Evolutionary conservation across 768 basidiomycete genomes (phyloP).

Genomic region (Amanita thiersii): DNA sequence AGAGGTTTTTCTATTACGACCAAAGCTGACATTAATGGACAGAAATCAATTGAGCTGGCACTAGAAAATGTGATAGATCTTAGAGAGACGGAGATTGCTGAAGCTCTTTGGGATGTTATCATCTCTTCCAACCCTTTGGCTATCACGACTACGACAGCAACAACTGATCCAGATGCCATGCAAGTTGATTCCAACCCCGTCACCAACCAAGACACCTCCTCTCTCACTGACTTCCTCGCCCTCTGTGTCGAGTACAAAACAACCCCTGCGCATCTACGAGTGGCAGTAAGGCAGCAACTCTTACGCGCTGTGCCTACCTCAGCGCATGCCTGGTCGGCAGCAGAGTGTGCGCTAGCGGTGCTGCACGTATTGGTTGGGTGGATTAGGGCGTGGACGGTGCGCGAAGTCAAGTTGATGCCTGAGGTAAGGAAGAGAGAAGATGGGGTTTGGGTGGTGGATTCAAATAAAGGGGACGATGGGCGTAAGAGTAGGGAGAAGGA

Average conservation of each 20-base stretch:
- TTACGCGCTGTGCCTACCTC: background rate
- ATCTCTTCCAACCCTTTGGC: conserved; percentile 23
- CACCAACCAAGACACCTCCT: conserved; percentile 12
- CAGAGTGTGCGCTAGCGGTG: background rate
- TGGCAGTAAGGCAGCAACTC: conserved; percentile 34
- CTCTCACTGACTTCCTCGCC: conserved; percentile 28
- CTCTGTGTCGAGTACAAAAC: conserved; percentile 29
- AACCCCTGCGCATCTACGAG: conserved; percentile 31
- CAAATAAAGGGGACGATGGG: background rate
- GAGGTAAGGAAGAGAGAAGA: conserved; percentile 28
- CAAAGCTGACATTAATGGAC: background rate
- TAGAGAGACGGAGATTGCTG: conserved; percentile 55
- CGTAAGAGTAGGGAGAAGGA: conserved; percentile 14
- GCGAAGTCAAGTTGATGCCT: conserved; percentile 29
- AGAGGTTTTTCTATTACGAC: background rate
- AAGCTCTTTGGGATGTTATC: conserved; percentile 38
- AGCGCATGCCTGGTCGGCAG: background rate
- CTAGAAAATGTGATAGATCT: conserved; percentile 52
- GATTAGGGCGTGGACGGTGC: conserved; percentile 30
- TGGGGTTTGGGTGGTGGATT: conserved; percentile 29
- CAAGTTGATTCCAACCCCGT: conserved; percentile 21
- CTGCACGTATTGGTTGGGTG: conserved; percentile 19
- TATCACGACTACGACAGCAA: background rate
- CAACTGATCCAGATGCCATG: conserved; percentile 32
- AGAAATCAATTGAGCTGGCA: conserved; percentile 43